A percentile compares a stretch with the other conserved stretches of the same genome.
These are phyloP conservation scores for Saccharomycopsis sp. DNA, from an alignment of 805 yeast genomes.

Conservation along the genomic window DNA sequence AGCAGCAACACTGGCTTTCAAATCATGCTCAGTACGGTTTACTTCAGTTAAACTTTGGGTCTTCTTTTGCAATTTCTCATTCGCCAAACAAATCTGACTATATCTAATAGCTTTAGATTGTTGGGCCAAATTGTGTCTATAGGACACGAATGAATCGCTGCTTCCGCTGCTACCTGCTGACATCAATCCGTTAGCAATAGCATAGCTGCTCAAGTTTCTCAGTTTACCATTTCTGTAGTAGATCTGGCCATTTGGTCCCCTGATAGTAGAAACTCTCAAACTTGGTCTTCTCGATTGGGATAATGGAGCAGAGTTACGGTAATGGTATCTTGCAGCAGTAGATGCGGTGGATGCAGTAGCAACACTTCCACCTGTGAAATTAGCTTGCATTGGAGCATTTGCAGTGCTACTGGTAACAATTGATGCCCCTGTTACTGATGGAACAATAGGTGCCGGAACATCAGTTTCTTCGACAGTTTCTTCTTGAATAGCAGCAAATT, in stretches of 20 bases:
- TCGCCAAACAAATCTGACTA: slow-evolving; percentile 19
- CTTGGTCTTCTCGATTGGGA: not conserved
- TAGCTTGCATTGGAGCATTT: not conserved
- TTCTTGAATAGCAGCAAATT: not conserved
- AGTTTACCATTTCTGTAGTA: slow-evolving; percentile 1
- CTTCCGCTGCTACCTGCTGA: slow-evolving; percentile 1
- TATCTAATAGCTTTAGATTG: slow-evolving; percentile 16
- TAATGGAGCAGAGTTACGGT: not conserved
- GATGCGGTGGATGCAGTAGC: not conserved
- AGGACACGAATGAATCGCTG: not conserved
- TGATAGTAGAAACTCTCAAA: slow-evolving; percentile 2
- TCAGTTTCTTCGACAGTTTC: not conserved
- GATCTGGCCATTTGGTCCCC: not conserved
- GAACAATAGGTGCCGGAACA: not conserved
- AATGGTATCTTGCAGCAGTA: not conserved
- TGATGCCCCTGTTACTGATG: not conserved
- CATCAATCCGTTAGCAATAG: not conserved
- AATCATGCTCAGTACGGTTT: not conserved
- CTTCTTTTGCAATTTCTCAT: slow-evolving; percentile 6
- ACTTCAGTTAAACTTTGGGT: not conserved
- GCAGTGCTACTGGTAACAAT: not conserved
- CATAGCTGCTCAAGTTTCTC: slow-evolving; percentile 2
- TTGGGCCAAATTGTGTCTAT: not conserved
- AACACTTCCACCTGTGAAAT: slow-evolving; percentile 8
- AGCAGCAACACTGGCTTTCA: slow-evolving; percentile 6